Evolutionary conservation across 176 grass and related monocot genomes (phyloP).

Genomic region (Musa schizocarpa): DNA sequence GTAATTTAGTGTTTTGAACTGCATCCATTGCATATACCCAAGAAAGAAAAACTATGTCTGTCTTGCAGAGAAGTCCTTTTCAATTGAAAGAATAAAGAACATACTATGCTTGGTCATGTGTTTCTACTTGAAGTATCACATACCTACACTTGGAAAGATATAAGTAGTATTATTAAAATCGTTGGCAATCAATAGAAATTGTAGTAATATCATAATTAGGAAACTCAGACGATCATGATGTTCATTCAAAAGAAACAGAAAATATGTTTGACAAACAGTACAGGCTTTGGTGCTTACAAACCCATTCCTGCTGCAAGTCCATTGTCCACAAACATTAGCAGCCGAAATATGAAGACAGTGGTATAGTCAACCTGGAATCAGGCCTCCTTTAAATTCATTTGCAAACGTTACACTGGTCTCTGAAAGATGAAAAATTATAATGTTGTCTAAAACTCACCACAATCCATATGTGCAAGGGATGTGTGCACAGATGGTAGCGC

Average conservation of each 20-base stretch:
- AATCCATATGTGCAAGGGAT: slow-evolving; percentile 98
- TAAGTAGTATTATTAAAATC: not conserved
- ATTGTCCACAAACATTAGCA: slow-evolving; percentile 93
- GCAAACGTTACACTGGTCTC: not conserved
- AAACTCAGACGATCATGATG: not conserved
- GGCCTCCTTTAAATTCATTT: not conserved
- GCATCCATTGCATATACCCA: too few relatives aligned
- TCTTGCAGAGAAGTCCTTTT: too few relatives aligned
- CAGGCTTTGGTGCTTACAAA: slow-evolving; percentile 38
- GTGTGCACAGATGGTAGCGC: slow-evolving; percentile 67
- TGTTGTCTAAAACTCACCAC: slow-evolving; percentile 43
- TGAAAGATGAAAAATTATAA: not conserved
- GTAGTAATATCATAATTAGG: not conserved
- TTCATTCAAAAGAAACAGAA: not conserved
- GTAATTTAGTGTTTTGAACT: too few relatives aligned
- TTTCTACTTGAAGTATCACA: too few relatives aligned
- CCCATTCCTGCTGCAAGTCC: slow-evolving; percentile 90
- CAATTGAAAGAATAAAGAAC: too few relatives aligned
- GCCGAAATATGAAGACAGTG: slow-evolving; percentile 82
- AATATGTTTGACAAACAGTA: not conserved
- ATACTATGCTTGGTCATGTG: too few relatives aligned
- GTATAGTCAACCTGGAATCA: slow-evolving; percentile 74
- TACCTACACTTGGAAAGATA: too few relatives aligned
- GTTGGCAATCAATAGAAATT: not conserved
- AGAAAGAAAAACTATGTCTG: too few relatives aligned